Percentiles rank a stretch among this genome's conserved stretches.
These are phyloP conservation scores for Aspergillus nanangensis DNA, from an alignment of 495 filamentous ascomycete species.

Conservation along the genomic window DNA sequence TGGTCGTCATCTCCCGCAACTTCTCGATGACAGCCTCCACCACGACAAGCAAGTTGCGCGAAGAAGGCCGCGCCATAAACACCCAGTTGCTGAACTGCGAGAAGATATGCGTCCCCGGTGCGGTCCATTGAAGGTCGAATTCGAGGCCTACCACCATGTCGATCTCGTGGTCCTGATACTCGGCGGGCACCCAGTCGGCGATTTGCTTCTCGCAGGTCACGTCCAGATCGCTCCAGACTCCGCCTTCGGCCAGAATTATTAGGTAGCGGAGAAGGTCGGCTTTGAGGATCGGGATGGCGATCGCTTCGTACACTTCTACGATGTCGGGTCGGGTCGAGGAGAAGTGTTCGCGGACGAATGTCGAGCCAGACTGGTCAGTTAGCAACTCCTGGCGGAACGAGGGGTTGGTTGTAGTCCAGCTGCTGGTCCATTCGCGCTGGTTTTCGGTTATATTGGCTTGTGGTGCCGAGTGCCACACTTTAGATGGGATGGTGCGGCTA, in stretches of 20 bases:
- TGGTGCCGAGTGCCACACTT: too few relatives aligned
- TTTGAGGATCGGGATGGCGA: slow-evolving; percentile 56
- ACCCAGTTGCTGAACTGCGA: too few relatives aligned
- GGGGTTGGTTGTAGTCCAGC: slow-evolving; percentile 57
- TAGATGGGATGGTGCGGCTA: too few relatives aligned
- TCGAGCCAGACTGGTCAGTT: slow-evolving; percentile 56
- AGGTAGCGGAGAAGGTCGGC: slow-evolving; percentile 52
- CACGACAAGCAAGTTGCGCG: too few relatives aligned
- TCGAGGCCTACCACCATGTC: slow-evolving; percentile 62
- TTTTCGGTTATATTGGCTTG: too few relatives aligned
- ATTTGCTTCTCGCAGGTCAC: slow-evolving; percentile 41
- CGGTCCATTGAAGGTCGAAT: too few relatives aligned
- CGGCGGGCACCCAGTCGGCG: slow-evolving; percentile 39
- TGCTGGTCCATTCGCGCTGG: too few relatives aligned
- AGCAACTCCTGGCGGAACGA: slow-evolving; percentile 58
- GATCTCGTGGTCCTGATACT: slow-evolving; percentile 42
- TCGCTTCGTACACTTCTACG: slow-evolving; percentile 48
- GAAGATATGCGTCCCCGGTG: too few relatives aligned
- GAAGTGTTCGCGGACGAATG: slow-evolving; percentile 56
- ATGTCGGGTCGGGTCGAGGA: slow-evolving; percentile 55
- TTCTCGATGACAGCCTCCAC: too few relatives aligned
- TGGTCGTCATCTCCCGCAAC: too few relatives aligned
- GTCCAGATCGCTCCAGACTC: slow-evolving; percentile 48
- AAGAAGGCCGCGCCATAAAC: too few relatives aligned
- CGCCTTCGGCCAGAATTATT: slow-evolving; percentile 49